A percentile compares a stretch with the other conserved stretches of the same genome.
phyloP scores from a whole-genome alignment of 2,329 filamentous ascomycete genomes.

The Knufia fluminis region DNA sequence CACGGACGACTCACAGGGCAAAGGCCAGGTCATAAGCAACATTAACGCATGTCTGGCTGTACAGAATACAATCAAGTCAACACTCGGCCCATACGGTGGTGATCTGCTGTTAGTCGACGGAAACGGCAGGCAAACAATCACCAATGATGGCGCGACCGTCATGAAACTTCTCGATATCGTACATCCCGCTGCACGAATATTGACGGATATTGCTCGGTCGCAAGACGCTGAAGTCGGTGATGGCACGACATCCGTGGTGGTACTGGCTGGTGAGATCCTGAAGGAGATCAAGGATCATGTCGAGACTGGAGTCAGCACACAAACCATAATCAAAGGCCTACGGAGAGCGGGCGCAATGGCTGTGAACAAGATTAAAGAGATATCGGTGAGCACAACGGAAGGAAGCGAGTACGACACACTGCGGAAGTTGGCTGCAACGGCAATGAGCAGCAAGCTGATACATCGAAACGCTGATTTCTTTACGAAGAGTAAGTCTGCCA shows the following conservation, averaged over 20 bases:
- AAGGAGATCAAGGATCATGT: constrained; percentile 96
- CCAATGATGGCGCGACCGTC: constrained; percentile 96
- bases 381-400: constrained; percentile 76
- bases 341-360: constrained; percentile 80
- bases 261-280: constrained; percentile 91
- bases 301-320: constrained; percentile 91
- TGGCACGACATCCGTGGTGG: constrained; percentile 94
- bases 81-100: constrained; percentile 90
- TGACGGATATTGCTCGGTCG: constrained; percentile 95
- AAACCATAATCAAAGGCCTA: constrained; percentile 94
- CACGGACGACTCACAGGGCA: constrained; percentile 94
- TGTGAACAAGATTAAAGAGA: constrained; percentile 98
- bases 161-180: constrained; percentile 99
- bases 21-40: constrained; percentile 92
- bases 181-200: constrained; percentile 90
- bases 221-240: constrained; percentile 99
- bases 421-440: constrained; percentile 79
- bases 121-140: constrained; percentile 94
- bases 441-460: constrained; percentile 99
- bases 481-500: constrained; percentile 67
- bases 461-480: constrained; percentile 96
- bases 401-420: constrained; percentile 79
- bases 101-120: constrained; percentile 92
- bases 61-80: constrained; percentile 90
- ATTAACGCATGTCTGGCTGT: constrained; percentile 97